A percentile compares a stretch with the other conserved stretches of the same genome.
phyloP scores from a whole-genome alignment of 2,329 filamentous ascomycete species.

The Trichoderma guizhouense region DNA sequence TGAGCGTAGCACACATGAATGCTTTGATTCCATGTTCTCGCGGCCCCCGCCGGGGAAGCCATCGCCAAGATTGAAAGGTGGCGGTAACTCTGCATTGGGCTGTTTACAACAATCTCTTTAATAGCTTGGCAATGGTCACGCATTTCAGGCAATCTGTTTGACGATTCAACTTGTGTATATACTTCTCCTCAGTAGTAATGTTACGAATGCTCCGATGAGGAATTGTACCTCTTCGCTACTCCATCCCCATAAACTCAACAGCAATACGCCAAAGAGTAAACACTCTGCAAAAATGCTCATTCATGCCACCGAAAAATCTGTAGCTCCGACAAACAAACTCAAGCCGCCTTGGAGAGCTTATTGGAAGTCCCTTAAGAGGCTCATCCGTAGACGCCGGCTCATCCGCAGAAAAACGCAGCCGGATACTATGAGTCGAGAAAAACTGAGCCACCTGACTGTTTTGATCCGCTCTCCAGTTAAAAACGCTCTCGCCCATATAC shows the following conservation, averaged over 20 bases:
- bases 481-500: neutral
- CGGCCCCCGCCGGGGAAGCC: too few species aligned
- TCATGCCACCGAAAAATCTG: neutral
- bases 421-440: neutral
- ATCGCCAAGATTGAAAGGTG: too few species aligned
- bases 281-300: neutral
- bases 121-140: neutral
- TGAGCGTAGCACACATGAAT: too few species aligned
- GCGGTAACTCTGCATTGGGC: too few species aligned
- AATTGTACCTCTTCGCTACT: neutral
- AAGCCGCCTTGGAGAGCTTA: neutral
- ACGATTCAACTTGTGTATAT: neutral
- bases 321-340: neutral
- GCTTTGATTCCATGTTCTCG: too few species aligned
- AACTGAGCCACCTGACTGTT: neutral
- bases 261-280: neutral
- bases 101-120: neutral
- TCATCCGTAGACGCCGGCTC: neutral
- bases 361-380: neutral
- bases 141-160: neutral
- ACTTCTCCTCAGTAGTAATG: neutral
- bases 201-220: neutral
- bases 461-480: neutral
- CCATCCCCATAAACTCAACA: neutral
- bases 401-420: neutral